Evolutionary conservation across 2,329 filamentous ascomycete species (phyloP).

Genomic region (Xylaria sp.): DNA sequence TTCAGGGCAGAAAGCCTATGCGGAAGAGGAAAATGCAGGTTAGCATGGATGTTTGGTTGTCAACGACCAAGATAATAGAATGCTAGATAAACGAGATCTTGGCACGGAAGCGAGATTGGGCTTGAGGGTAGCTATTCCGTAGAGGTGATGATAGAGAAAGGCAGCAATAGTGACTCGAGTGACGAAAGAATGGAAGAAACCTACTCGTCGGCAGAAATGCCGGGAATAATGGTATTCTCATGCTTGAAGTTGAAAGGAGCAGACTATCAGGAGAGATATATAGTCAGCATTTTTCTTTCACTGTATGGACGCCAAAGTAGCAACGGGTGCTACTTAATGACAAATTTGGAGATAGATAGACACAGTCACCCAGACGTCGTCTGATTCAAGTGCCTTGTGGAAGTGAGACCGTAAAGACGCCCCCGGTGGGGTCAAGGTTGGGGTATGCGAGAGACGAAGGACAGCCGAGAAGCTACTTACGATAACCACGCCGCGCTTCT

Average conservation of each 20-base stretch:
- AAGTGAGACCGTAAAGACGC: not conserved
- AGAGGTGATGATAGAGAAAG: not conserved
- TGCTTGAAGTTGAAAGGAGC: slow-evolving; percentile 55
- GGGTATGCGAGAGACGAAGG: not conserved
- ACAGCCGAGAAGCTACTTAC: slow-evolving; percentile 20
- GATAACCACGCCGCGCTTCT: slow-evolving; percentile 27
- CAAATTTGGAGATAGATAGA: not conserved
- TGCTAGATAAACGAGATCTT: not conserved
- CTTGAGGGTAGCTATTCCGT: not conserved
- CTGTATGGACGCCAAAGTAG: not conserved
- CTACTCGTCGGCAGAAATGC: slow-evolving; percentile 56
- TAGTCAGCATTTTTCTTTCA: slow-evolving; percentile 6
- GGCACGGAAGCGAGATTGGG: not conserved
- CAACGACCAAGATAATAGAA: not conserved
- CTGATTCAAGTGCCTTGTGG: not conserved
- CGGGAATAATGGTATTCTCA: slow-evolving; percentile 48
- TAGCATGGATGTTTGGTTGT: not conserved
- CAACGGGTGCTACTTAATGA: not conserved
- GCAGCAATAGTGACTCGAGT: not conserved
- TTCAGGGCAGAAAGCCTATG: slow-evolving; percentile 45
- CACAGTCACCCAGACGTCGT: not conserved
- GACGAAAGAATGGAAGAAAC: slow-evolving; percentile 24
- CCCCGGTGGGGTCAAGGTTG: not conserved
- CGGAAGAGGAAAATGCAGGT: not conserved
- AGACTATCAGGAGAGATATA: slow-evolving; percentile 38